Evolutionary conservation across 345 rosid species (phyloP).

Genomic region (Eucalyptus marginata): DNA sequence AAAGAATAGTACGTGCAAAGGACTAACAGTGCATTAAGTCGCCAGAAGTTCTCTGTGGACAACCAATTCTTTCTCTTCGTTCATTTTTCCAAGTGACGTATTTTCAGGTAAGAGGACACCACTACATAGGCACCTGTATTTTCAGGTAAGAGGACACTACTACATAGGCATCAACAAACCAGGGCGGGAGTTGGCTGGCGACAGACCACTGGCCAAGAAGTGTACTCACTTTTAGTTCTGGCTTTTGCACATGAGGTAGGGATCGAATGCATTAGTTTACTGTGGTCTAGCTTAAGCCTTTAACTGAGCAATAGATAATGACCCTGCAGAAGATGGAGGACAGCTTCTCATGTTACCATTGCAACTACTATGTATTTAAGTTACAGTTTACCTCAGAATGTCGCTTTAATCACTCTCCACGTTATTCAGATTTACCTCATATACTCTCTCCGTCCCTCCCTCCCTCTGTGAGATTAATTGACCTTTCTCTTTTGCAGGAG

Average conservation of each 20-base stretch:
- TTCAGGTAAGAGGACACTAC: not conserved
- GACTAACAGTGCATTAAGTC: conserved; percentile 34
- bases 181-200: conserved; percentile 68
- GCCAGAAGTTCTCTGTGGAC: not conserved
- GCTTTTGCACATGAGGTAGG: conserved; percentile 69
- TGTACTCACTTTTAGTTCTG: conserved; percentile 55
- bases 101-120: conserved; percentile 54
- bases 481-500: not conserved
- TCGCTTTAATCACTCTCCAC: conserved; percentile 78
- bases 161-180: conserved; percentile 40
- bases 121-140: too few relatives aligned
- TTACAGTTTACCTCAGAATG: conserved; percentile 62
- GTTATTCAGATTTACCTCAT: not conserved
- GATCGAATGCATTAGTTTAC: not conserved
- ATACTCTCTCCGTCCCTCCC: not conserved
- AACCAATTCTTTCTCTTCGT: not conserved
- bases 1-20: conserved; percentile 21
- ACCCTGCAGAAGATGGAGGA: conserved; percentile 18
- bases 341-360: conserved; percentile 21
- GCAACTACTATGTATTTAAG: conserved; percentile 39
- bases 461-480: not conserved
- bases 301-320: not conserved
- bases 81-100: not conserved
- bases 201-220: conserved; percentile 64
- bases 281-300: not conserved